Conservation (phyloP, 2,329 filamentous ascomycete species). For the Aspergillus sojae region DNA sequence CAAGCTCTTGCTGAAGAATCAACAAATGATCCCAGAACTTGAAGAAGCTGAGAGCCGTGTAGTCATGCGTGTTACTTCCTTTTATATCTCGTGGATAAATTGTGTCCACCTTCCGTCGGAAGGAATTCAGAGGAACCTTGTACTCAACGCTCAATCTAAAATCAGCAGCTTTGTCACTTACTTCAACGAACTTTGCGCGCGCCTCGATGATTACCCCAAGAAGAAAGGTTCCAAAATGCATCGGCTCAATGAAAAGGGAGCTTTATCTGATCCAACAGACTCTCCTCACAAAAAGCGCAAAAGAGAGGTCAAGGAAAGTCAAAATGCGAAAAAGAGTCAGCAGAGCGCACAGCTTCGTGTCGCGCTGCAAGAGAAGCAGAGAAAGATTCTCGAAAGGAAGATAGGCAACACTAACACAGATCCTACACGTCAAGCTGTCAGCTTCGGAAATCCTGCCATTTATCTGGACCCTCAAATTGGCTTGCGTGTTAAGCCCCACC, state of each 20-base stretch:
- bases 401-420: constrained; percentile 37
- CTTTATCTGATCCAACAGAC: constrained; percentile 4
- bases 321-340: constrained; percentile 57
- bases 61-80: constrained; percentile 28
- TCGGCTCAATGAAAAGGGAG: neutral
- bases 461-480: constrained; percentile 66
- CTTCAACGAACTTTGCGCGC: constrained; percentile 29
- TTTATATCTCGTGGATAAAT: constrained; percentile 38
- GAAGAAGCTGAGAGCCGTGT: constrained; percentile 10
- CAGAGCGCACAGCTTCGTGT: constrained; percentile 58
- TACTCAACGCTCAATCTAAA: constrained; percentile 28
- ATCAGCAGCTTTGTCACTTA: constrained; percentile 33
- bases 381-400: constrained; percentile 35
- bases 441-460: constrained; percentile 47
- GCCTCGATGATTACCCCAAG: constrained; percentile 22
- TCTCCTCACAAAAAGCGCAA: constrained; percentile 53
- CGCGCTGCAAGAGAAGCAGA: constrained; percentile 58
- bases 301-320: constrained; percentile 51
- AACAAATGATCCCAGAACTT: constrained; percentile 12
- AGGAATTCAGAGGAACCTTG: constrained; percentile 24
- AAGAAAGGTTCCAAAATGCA: constrained; percentile 15
- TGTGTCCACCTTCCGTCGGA: constrained; percentile 22
- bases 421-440: constrained; percentile 52
- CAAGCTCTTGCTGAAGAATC: constrained; percentile 13
- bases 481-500: constrained; percentile 72